Conservation (phyloP, 768 basidiomycete genomes). For the Lentinula raphanica region DNA sequence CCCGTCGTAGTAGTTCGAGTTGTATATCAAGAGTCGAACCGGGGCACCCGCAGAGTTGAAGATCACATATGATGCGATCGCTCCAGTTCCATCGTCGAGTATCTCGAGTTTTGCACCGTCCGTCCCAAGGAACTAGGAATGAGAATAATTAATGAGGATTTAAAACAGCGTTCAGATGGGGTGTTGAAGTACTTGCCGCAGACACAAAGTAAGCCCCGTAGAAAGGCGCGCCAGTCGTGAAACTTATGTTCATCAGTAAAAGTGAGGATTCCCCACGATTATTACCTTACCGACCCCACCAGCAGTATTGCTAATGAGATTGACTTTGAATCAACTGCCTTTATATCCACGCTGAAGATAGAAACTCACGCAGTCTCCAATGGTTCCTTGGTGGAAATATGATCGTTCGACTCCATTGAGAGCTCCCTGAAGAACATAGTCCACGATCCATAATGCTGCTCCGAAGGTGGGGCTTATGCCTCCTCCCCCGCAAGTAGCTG, state of each 20-base stretch:
- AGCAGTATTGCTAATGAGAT: conserved; percentile 30
- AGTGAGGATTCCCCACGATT: not conserved
- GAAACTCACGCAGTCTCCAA: conserved; percentile 30
- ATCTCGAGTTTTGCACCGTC: conserved; percentile 26
- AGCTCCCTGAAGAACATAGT: conserved; percentile 34
- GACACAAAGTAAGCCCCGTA: conserved; percentile 35
- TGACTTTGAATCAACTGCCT: not conserved
- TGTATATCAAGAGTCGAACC: conserved; percentile 28
- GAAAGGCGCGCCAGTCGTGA: conserved; percentile 28
- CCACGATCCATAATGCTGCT: conserved; percentile 35
- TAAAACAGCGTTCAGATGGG: not conserved
- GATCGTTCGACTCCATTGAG: conserved; percentile 29
- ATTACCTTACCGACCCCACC: conserved; percentile 25
- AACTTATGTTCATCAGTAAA: conserved; percentile 1
- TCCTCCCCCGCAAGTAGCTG: conserved; percentile 36
- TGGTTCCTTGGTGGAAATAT: conserved; percentile 38
- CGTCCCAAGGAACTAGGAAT: conserved; percentile 23
- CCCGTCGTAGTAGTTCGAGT: conserved; percentile 29
- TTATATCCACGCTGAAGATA: not conserved
- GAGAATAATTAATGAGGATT: too few species aligned
- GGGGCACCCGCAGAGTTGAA: conserved; percentile 19
- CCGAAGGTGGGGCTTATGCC: conserved; percentile 37
- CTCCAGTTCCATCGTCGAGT: conserved; percentile 28
- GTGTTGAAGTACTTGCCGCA: not conserved
- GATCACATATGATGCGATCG: conserved; percentile 26